Conservation (phyloP, 2,329 filamentous ascomycete species). For the Drechslerella dactyloides region DNA sequence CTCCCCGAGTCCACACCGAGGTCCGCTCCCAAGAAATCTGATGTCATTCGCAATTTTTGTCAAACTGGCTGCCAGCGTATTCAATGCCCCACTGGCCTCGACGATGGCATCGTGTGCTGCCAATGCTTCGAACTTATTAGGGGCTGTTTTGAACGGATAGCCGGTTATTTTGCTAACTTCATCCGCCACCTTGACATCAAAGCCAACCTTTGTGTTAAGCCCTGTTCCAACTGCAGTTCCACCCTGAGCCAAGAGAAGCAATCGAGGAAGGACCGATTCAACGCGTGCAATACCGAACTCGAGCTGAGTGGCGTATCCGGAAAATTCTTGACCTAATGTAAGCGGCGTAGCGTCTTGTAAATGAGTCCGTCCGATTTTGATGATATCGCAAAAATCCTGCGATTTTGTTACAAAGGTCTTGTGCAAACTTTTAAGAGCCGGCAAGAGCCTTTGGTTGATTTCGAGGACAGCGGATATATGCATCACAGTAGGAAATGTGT, state of each 20-base stretch:
- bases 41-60: constrained; percentile 99
- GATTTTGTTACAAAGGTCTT: constrained; percentile 86
- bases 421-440: constrained; percentile 80
- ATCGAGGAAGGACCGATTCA: constrained; percentile 78
- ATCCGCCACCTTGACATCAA: constrained; percentile 87
- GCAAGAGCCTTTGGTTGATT: constrained; percentile 82
- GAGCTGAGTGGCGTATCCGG: constrained; percentile 93
- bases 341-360: constrained; percentile 96
- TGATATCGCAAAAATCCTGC: constrained; percentile 87
- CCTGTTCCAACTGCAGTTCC: constrained; percentile 96
- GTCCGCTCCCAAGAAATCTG: constrained; percentile 93
- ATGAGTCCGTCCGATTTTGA: constrained; percentile 98
- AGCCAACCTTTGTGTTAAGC: constrained; percentile 96
- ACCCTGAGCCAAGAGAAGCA: constrained; percentile 88
- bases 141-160: constrained; percentile 90
- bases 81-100: constrained; percentile 89
- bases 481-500: constrained; percentile 99
- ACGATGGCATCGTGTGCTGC: constrained; percentile 96
- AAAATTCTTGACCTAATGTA: constrained; percentile 96
- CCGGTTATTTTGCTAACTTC: constrained; percentile 93
- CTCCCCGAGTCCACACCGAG: constrained; percentile 93
- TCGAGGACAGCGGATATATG: constrained; percentile 97
- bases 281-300: constrained; percentile 88
- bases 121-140: constrained; percentile 98
- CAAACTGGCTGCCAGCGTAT: constrained; percentile 87